Evolutionary conservation across 106 monocot genomes (phyloP), one percentile per base, ranked within the genome.

Genomic region (Acorus gramineus): DNA sequence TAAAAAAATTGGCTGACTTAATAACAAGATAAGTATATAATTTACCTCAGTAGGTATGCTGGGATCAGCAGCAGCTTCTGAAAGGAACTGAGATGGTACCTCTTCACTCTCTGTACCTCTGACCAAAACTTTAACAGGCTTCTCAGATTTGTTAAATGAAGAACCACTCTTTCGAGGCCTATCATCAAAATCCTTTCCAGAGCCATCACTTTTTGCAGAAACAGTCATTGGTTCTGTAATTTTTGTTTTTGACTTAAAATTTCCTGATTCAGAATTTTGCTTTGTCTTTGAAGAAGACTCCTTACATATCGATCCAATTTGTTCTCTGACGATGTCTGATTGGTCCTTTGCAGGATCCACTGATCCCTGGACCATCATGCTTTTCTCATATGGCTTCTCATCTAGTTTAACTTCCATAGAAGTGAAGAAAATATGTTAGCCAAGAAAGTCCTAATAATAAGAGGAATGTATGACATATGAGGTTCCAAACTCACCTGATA

Each of bases 1-100:
- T 42, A 49, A 4, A 42, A 59, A 4, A 3, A 5, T 57, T 13
- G 47, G 12, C 8, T 8, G 14, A 55, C 4, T 4, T 46, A 49
- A 9, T 13, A 11, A 14, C 6, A 4, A 49, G 57, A 46, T 57
- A 44, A 28, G 1, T 28, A 66, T 11, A 48, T 4, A 60, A 74
- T 78, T 79, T 79, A 87, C 96, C 69, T 92, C 82, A 60, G 66
- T 69, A 65, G 81, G 79, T 77, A 83, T 78, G 43, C 72, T 52
- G 28, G 75, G 65, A 7, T 69, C 83, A 60, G 49, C 61, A 61
- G 46, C 69, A 77, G 69, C 14, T 71, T 83, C 85, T 56, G 60
- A 44, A 65, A 73, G 12, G 10, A 58, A 74, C 51, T 74, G 63
- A 56, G 81, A 66, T 44, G 52, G 42, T 62, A 80, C 69, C 12